phyloP scores from a whole-genome alignment of 192 early-diverging fungal species.

The Linnemannia hyalina region DNA sequence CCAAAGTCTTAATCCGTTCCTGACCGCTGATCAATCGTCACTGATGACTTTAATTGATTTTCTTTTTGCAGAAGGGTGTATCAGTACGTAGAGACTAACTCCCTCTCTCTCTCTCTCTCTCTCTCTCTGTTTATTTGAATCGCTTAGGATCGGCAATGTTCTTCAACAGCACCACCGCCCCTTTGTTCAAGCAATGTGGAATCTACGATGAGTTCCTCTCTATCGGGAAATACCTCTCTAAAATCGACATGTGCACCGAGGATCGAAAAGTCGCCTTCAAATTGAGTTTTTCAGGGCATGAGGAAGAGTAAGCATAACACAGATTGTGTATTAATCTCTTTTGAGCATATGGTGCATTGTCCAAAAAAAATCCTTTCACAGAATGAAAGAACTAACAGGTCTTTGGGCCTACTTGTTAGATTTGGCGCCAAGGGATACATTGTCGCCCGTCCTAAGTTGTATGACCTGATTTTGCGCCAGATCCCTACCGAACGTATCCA shows the following conservation, averaged over 20 bases:
- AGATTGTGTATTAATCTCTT: too few relatives aligned
- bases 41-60: too few relatives aligned
- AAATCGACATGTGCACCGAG: background rate
- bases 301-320: background rate
- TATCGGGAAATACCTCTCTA: background rate
- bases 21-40: too few relatives aligned
- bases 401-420: too few relatives aligned
- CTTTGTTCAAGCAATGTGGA: slow-evolving; percentile 13
- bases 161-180: background rate
- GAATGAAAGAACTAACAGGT: too few relatives aligned
- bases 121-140: background rate
- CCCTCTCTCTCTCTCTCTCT: too few relatives aligned
- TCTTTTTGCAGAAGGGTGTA: too few relatives aligned
- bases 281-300: background rate
- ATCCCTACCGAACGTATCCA: slow-evolving; percentile 17
- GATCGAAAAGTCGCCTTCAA: background rate
- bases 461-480: background rate
- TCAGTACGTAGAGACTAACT: background rate
- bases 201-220: slow-evolving; percentile 12
- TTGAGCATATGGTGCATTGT: too few relatives aligned
- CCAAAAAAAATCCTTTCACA: too few relatives aligned
- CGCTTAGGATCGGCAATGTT: background rate
- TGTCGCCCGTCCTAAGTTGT: too few relatives aligned
- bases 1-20: too few relatives aligned
- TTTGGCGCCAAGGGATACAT: too few relatives aligned